Evolutionary conservation across 768 basidiomycete species (phyloP).

Genomic region (Agaricus sinodeliciosus): DNA sequence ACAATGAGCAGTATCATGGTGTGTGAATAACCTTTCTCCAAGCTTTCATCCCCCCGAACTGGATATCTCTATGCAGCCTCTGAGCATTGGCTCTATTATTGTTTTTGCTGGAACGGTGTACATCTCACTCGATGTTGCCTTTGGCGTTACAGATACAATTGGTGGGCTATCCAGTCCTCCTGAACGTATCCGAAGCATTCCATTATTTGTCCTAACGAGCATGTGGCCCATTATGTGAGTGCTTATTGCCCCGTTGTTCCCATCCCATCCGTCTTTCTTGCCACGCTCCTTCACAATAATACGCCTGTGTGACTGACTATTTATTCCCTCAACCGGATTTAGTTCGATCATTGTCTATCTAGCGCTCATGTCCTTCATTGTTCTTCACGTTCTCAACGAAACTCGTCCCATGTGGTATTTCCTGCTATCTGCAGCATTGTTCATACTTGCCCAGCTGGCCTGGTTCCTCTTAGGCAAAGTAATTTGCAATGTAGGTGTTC

Average conservation of each 20-base stretch:
- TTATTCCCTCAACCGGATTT: not conserved
- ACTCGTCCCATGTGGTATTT: slow-evolving; percentile 76
- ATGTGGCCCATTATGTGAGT: slow-evolving; percentile 28
- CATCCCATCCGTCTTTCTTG: not conserved
- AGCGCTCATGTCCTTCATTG: slow-evolving; percentile 73
- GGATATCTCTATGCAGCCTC: slow-evolving; percentile 46
- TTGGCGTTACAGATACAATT: slow-evolving; percentile 57
- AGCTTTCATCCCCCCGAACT: not conserved
- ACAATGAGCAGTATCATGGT: slow-evolving; percentile 66
- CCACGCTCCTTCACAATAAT: not conserved
- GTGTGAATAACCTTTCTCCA: slow-evolving; percentile 19
- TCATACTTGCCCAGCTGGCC: slow-evolving; percentile 74
- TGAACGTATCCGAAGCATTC: slow-evolving; percentile 49
- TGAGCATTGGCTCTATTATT: slow-evolving; percentile 44
- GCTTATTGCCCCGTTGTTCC: not conserved
- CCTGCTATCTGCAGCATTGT: slow-evolving; percentile 64
- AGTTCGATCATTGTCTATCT: slow-evolving; percentile 57
- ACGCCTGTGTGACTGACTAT: not conserved
- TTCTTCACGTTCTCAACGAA: slow-evolving; percentile 71
- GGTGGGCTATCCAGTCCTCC: slow-evolving; percentile 53
- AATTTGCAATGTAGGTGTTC: slow-evolving; percentile 52
- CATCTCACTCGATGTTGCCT: slow-evolving; percentile 76
- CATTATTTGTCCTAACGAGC: slow-evolving; percentile 66
- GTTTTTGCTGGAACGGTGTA: slow-evolving; percentile 74
- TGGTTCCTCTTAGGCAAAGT: slow-evolving; percentile 77